Evolutionary conservation across 2,329 filamentous ascomycete genomes (phyloP).

Genomic region (Fonsecaea pedrosoi): DNA sequence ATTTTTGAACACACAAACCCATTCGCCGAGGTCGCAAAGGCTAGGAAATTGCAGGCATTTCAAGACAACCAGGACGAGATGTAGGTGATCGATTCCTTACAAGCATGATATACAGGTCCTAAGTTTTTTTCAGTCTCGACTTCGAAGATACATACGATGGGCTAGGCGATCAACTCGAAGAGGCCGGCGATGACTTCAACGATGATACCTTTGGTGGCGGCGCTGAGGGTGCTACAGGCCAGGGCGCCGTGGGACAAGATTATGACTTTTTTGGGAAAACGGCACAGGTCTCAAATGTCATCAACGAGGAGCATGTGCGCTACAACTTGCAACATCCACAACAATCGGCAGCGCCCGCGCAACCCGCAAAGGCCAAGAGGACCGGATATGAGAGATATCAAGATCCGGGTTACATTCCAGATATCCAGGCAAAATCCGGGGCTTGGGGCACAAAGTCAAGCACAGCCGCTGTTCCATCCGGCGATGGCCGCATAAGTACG

Average conservation of each 20-base stretch:
- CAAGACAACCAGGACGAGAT: constrained; percentile 65
- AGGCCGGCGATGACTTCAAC: constrained; percentile 92
- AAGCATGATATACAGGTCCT: constrained; percentile 12
- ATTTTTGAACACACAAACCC: constrained; percentile 86
- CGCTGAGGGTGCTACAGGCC: constrained; percentile 53
- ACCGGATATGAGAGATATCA: constrained; percentile 93
- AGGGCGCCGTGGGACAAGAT: constrained; percentile 76
- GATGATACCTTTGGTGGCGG: constrained; percentile 86
- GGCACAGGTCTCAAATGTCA: constrained; percentile 80
- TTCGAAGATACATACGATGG: constrained; percentile 99
- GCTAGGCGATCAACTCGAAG: constrained; percentile 85
- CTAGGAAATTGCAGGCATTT: constrained; percentile 50
- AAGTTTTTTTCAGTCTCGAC: constrained; percentile 66
- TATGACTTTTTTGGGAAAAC: constrained; percentile 98
- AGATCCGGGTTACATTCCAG: constrained; percentile 81
- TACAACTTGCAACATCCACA: constrained; percentile 72
- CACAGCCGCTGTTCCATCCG: constrained; percentile 46
- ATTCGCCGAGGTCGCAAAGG: constrained; percentile 79
- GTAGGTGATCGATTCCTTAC: constrained; percentile 45
- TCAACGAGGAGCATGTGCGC: constrained; percentile 88
- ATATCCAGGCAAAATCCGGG: constrained; percentile 89
- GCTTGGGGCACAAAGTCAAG: constrained; percentile 78
- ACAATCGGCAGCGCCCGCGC: constrained; percentile 46
- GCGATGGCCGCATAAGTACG: constrained; percentile 35
- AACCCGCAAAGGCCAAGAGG: constrained; percentile 66